Conservation (phyloP, 2,329 filamentous ascomycete genomes). For the Monosporascus cannonballus region DNA sequence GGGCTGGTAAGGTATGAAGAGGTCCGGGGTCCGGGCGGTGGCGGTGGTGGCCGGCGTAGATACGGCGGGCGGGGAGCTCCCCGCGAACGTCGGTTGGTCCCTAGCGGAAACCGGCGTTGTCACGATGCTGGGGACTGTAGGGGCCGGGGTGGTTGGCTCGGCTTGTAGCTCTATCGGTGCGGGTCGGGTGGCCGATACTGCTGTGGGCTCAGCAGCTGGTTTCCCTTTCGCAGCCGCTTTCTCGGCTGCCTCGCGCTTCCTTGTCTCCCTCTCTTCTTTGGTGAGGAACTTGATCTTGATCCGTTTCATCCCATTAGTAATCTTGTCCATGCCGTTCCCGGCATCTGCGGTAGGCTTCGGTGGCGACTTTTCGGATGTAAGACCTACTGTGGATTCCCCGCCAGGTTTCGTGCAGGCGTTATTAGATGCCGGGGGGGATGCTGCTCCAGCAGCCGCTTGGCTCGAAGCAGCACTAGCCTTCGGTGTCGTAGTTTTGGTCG, state of each 20-base stretch:
- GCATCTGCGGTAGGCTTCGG: conserved; percentile 3
- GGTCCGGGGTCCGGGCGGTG: conserved; percentile 22
- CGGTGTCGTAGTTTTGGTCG: conserved; percentile 19
- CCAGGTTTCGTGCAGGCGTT: conserved; percentile 1
- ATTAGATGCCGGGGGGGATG: conserved; percentile 3
- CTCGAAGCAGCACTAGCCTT: conserved; percentile 5
- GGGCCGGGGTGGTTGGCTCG: background rate
- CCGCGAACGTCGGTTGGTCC: background rate
- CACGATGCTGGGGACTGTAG: background rate
- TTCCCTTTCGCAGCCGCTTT: conserved; percentile 18
- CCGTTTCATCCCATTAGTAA: conserved; percentile 55
- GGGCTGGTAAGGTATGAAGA: conserved; percentile 51
- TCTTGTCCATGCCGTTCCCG: conserved; percentile 42
- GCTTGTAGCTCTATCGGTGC: background rate
- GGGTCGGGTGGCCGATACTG: background rate
- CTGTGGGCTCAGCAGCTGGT: background rate
- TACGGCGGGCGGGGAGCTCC: conserved; percentile 10
- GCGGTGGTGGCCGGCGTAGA: background rate
- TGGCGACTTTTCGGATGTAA: conserved; percentile 1
- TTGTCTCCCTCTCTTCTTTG: conserved; percentile 51
- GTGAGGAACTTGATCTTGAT: conserved; percentile 58
- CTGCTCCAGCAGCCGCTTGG: conserved; percentile 5
- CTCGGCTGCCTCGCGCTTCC: conserved; percentile 48
- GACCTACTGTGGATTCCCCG: background rate
- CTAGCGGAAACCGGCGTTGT: background rate